phyloP scores from a whole-genome alignment of 306 rosid genomes.

The Cajanus cajan region DNA sequence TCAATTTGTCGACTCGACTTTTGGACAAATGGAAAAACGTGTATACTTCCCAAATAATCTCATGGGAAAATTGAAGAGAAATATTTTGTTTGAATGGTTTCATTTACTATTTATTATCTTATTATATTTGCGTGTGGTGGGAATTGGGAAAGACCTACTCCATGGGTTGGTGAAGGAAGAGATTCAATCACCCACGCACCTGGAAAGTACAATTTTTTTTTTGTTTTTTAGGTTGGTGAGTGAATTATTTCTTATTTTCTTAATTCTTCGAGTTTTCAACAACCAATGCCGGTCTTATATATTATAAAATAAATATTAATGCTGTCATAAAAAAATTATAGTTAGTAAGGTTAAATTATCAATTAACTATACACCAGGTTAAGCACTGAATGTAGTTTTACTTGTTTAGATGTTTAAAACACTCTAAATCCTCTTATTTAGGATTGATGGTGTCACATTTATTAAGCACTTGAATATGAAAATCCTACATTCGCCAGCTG shows the following conservation, averaged over 20 bases:
- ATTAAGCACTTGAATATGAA: too few species aligned
- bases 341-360: too few species aligned
- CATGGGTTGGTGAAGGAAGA: constrained; percentile 14
- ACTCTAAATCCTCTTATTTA: too few species aligned
- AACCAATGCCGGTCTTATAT: neutral
- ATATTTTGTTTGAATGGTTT: neutral
- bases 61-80: neutral
- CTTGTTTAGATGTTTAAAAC: too few species aligned
- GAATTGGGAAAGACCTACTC: neutral
- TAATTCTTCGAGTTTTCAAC: neutral
- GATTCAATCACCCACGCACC: neutral
- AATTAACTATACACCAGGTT: too few species aligned
- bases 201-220: neutral
- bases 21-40: neutral
- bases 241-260: neutral
- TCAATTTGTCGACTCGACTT: neutral
- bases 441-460: too few species aligned
- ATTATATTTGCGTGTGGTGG: neutral
- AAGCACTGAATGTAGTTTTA: too few species aligned
- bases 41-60: neutral
- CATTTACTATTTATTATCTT: neutral
- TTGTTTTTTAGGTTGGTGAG: constrained; percentile 12
- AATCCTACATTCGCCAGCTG: too few species aligned
- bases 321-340: too few species aligned
- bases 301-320: too few species aligned